Evolutionary conservation across 177 flowering plant genomes (phyloP), one percentile per base, ranked within the genome.

Genomic region (Tripterygium wilfordii): DNA sequence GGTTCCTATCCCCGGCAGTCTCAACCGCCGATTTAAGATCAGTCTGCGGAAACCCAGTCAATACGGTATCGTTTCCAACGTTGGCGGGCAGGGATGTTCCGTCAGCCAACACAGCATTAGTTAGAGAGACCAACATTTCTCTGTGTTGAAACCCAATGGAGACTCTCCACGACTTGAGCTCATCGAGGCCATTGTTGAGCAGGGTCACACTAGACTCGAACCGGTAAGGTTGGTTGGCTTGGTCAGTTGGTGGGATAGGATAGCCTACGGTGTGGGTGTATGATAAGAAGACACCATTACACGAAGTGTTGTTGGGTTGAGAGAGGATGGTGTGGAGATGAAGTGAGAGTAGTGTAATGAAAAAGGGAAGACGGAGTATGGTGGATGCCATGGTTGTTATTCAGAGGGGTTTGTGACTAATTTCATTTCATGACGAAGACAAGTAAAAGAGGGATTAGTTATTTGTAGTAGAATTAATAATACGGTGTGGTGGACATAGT

Each of bases 1-100:
- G 77, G 28, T 31, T 60, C 51, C 48, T 2, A 37, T 80, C 87
- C 0, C 87, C 83, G 1, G 87, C 87, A 0, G 87, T 80, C 30
- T 77, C 71, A 15, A 77, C 35, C 10, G 76, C 76, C 1, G 85
- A 56, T 33, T 61, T 65, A 22, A 80, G 66, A 54, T 75, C 86
- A 8, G 72, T 22, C 36, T 9, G 22, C 7, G 80, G 78, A 16
- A 18, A 74, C 7, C 86, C 86, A 1, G 74, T 68, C 7, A 80
- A 66, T n/a, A 53, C 48, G 6, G 78, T 63, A 5, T 83, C 86
- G 50, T 75, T 72, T 12, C 69, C 69, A 3, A 80, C 86, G 2
- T 3, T 1, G 1, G 64, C 78, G 0, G 86, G 86, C 1, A 80
- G 15, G 14, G 45, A 21, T 9, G 54, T 52, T 20, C 78, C 84